These are phyloP conservation scores for Arxiozyma slooffiae DNA, from an alignment of 1,139 yeast species.

Conservation along the genomic window DNA sequence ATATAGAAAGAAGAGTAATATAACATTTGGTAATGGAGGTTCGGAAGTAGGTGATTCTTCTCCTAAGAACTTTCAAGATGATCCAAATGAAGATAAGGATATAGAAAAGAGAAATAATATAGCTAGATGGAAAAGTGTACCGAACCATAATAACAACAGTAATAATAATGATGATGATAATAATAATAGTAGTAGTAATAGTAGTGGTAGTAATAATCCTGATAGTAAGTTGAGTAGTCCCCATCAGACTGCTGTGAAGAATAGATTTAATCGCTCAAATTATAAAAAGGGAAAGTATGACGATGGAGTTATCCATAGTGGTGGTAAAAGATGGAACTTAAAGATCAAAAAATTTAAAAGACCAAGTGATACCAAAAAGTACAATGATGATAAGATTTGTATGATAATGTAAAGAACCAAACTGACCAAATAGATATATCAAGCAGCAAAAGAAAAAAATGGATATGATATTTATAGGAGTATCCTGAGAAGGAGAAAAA, in stretches of 20 bases:
- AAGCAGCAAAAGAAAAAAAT: neutral
- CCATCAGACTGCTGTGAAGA: too few species aligned
- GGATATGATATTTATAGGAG: too few species aligned
- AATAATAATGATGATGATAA: constrained; percentile 6
- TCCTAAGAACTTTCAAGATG: neutral
- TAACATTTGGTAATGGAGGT: neutral
- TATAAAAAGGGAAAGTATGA: neutral
- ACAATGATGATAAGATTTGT: constrained; percentile 10
- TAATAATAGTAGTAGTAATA: constrained; percentile 1
- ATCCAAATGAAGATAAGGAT: neutral
- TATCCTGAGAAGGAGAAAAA: too few species aligned
- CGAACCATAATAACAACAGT: constrained; percentile 6
- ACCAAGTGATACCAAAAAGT: constrained; percentile 6
- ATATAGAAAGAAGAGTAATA: constrained; percentile 10
- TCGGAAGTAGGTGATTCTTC: neutral
- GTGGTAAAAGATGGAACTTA: constrained; percentile 14
- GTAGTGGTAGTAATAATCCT: constrained; percentile 2
- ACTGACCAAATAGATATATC: too few species aligned
- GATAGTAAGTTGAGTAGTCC: neutral
- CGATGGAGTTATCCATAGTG: constrained; percentile 2
- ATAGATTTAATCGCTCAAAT: too few species aligned
- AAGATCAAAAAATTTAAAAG: constrained; percentile 15
- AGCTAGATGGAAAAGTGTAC: constrained; percentile 26
- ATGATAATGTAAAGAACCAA: constrained; percentile 7
- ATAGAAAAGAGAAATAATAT: constrained; percentile 17